Evolutionary conservation across 257 asterid species (phyloP), one percentile per base, ranked within the genome.

Genomic region (Ilex aquifolium): DNA sequence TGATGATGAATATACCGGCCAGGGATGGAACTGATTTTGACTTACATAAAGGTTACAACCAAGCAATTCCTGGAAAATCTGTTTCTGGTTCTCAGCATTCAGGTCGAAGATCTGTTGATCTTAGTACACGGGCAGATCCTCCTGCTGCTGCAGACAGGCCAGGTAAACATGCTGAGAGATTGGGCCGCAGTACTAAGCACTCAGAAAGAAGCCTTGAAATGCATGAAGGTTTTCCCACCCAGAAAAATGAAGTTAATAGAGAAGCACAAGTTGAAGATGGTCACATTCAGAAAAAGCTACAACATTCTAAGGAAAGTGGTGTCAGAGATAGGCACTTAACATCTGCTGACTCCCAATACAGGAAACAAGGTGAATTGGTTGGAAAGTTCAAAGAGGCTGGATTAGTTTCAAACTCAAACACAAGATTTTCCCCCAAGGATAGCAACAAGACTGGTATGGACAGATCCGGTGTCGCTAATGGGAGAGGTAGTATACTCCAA

Each of bases 401-500:
- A 40, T 63, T 75, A 53, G 61, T 65, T 76, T 66, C 77, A 57
- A 79, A 70, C 74, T 70, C 78, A 2, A 61, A 65, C 71, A 46
- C 58, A 49, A 78, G 78, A 27, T 62, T 60, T 67, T 71, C 85
- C 60, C 86, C 88, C 32, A 77, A 80, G 79, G 84, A 76, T 78
- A 86, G 60, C 52, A 77, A 72, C 61, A 48, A 44, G 42, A 81
- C 52, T 69, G 49, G 59, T 13, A 56, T 71, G 44, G 76, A 73
- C 72, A 85, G 77, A 73, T 77, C 87, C 17, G 85, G 74, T 30
- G 66, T 69, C 57, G 58, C 74, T 69, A 87, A 88, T 77, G 96
- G 87, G 39, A 76, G 75, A 49, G 79, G 75, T 21, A 67, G 67
- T 68, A 69, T 69, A 52, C 92, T 88, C 66, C 88, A 70, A 68